Evolutionary conservation across 495 filamentous ascomycete genomes (phyloP), one percentile per base, ranked within the genome.

Genomic region (Xylaria venustula): DNA sequence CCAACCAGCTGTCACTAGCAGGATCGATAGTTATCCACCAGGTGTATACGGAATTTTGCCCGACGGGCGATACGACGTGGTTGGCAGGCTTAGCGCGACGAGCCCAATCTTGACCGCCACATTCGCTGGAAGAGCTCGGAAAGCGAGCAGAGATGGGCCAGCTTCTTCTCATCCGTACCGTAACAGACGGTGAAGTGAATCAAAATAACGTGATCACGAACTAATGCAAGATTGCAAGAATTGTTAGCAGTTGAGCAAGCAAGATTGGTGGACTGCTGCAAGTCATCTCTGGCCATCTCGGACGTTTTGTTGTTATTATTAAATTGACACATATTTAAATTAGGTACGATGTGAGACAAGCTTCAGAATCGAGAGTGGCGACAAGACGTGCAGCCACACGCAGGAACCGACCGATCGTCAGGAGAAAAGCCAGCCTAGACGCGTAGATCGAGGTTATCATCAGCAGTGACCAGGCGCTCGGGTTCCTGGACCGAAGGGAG

Each of bases 331-430:
- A 34, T 34, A 34, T 5, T 34, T 34, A 34, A 34, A 34, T 34
- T 34, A 34, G 17, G 22, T 36, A 17, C 19, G 40, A 45, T 25
- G 12, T 50, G 51, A 41, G 52, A 51, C 36, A 25, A 41, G 45
- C 32, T 51, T 49, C 36, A 30, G 25, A 7, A 32, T 14, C 34
- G 12, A 30, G 58, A 30, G 58, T 46, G 40, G 58, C 58, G 12
- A 61, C 22, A 36, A 36, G 50, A 61, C 44, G 58, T 54, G 58
- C 58, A 54, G 50, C 50, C 58, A 61, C 50, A 54, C 50, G 58
- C 58, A 61, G 58, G 58, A 61, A 61, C 58, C 8, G 4, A 26
- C 41, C 0, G 58, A 61, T 61, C 58, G 49, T 61, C 58, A 61
- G 58, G 58, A 61, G 58, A 56, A n/a, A 42, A 22, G n/a, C n/a